phyloP scores from a whole-genome alignment of 768 basidiomycete species.

The Pulveroboletus sp. region DNA sequence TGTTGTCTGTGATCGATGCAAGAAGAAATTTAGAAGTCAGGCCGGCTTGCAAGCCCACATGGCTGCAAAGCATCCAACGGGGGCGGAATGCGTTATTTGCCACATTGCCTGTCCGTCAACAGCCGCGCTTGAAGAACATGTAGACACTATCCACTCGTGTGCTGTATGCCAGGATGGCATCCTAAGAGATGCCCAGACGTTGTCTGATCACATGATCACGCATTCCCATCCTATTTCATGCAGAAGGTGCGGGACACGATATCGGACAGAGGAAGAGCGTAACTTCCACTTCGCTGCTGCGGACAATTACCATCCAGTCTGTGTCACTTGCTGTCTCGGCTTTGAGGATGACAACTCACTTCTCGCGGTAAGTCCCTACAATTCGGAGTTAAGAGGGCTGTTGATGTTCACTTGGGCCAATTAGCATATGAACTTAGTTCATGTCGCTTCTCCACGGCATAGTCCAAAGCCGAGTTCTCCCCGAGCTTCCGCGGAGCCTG shows the following conservation, averaged over 20 bases:
- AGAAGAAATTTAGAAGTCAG: slow-evolving; percentile 18
- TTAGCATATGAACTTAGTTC: slow-evolving; percentile 18
- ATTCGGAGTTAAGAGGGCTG: slow-evolving; percentile 4
- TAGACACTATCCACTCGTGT: slow-evolving; percentile 25
- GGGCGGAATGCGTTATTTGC: slow-evolving; percentile 24
- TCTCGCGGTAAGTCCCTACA: slow-evolving; percentile 23
- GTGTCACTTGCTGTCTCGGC: slow-evolving; percentile 29
- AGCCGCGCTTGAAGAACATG: slow-evolving; percentile 22
- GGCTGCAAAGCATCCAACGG: slow-evolving; percentile 20
- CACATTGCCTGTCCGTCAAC: slow-evolving; percentile 20
- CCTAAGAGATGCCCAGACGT: slow-evolving; percentile 20
- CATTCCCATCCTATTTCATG: slow-evolving; percentile 26
- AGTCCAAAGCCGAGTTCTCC: slow-evolving; percentile 9
- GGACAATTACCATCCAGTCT: slow-evolving; percentile 35
- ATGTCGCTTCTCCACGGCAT: slow-evolving; percentile 13
- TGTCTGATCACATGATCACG: slow-evolving; percentile 27
- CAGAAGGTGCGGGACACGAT: slow-evolving; percentile 29
- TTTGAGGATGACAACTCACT: slow-evolving; percentile 33
- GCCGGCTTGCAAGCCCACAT: slow-evolving; percentile 23
- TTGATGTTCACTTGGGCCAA: slow-evolving; percentile 7
- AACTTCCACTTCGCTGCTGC: slow-evolving; percentile 36
- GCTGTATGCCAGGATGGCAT: slow-evolving; percentile 28
- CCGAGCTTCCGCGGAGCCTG: slow-evolving; percentile 8
- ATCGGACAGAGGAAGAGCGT: slow-evolving; percentile 34
- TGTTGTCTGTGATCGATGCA: slow-evolving; percentile 19